Evolutionary conservation across 257 asterid genomes (phyloP), one percentile per base, ranked within the genome.

Genomic region (Solanum sejunctum): DNA sequence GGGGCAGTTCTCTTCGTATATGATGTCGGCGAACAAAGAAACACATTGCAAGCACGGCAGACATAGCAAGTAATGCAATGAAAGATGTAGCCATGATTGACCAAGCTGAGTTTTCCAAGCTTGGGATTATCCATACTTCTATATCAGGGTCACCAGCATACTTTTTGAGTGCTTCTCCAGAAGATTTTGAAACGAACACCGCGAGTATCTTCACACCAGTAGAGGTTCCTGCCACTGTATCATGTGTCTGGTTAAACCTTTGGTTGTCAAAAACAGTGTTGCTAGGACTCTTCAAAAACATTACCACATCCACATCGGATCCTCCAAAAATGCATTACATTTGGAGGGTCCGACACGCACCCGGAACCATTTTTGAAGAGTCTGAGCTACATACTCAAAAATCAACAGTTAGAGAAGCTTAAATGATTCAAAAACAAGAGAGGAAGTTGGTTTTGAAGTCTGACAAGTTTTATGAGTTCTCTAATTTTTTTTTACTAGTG

Each of bases 21-120:
- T 92, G 89, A 83, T 91, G 96, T 86, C 98, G 89, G 83, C 94
- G 88, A n/a, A 94, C 93, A 88, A 95, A 92, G 94, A 94, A 93
- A 88, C 98, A 95, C 2, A 96, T 89, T 28, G 94, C 99, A 69
- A 94, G 81, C 70, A 95, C 92, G 21, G 96, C 95, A 32, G 92
- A 92, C 92, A 95, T 89, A 75, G 94, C 96, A 58, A 95, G 94
- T 61, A 94, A 85, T 49, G 95, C 89, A 86, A 95, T 90, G 89
- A 93, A 91, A 49, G 98, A 92, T 11, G 92, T 89, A 64, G 93
- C 95, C 94, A 95, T 89, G 63, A 94, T 91, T 70, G 96, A 92
- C 95, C 95, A 93, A 47, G 97, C 92, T 12, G 97, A 91, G 90
- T 89, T 91, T 82, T 94, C 94, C 85, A 88, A 85, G 91, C 90